Evolutionary conservation across 73 alveolate genomes (phyloP).

Genomic region (Uronychia setigera): DNA sequence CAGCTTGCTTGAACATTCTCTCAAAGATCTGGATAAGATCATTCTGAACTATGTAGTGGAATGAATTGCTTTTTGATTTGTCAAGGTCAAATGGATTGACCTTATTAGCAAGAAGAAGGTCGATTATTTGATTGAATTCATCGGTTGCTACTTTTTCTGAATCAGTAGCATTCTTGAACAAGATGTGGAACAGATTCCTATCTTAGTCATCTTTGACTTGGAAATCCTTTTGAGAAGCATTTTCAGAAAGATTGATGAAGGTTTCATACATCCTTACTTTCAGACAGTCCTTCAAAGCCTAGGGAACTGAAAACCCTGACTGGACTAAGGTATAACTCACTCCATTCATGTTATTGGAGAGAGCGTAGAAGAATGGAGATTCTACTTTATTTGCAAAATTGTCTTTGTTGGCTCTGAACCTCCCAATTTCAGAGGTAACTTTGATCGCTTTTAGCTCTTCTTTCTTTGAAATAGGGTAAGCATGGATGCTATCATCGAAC

Average conservation of each 20-base stretch:
- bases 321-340: conserved; percentile 32
- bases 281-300: conserved; percentile 29
- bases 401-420: conserved; percentile 1
- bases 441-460: neutral
- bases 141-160: too few species aligned
- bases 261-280: neutral
- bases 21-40: neutral
- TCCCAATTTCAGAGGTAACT: neutral
- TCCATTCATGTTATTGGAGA: conserved; percentile 22
- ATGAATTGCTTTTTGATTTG: neutral
- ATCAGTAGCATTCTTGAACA: neutral
- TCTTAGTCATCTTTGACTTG: conserved; percentile 5
- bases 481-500: neutral
- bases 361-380: conserved; percentile 28
- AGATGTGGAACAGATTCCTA: conserved; percentile 31
- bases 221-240: neutral
- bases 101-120: neutral
- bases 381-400: neutral
- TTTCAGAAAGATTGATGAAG: conserved; percentile 11
- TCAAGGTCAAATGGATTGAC: conserved; percentile 12
- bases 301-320: conserved; percentile 15
- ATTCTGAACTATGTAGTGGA: neutral
- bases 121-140: neutral
- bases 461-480: neutral
- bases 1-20: neutral